Base-by-base conservation (phyloP, 768 basidiomycete genomes). In the Hydnum rufescens region DNA sequence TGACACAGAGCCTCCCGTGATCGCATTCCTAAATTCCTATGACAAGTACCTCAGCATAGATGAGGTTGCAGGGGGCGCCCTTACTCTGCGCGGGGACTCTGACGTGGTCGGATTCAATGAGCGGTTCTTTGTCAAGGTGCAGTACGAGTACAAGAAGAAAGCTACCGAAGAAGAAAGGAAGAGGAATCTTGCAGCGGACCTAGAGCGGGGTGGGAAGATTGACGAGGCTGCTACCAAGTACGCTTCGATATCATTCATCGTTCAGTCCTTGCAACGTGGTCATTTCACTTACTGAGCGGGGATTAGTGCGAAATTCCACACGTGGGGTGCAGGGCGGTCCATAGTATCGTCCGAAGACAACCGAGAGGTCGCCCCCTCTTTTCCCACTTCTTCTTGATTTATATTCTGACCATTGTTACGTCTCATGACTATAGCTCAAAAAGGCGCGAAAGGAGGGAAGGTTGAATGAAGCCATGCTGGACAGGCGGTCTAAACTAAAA, bases 111-210 rank as follows among this genome's bases (percentile, higher is more conserved):
- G 84, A 3, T 89, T 89, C 61, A 68, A 72, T 46, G 88, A 93
- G 61, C 72, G 85, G 8, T 95, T 89, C 63, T 83, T 78, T 76
- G 75, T 90, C 53, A 86, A 86, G 67, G 77, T 93, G 18, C 89
- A 95, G 67, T 77, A 71, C 66, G 86, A 86, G 61, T 92, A 85
- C 66, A 80, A 88, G 68, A 75, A 75, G 60, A 87, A 92, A 63
- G 85, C 80, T 8, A 67, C 76, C 32, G 79, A 81, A 60, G 82
- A 84, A 56, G 57, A 61, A 62, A 77, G 77, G 65, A 79, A 80
- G 65, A 72, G 75, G 62, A 76, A 76, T 58, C 76, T 79, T 43
- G 76, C 73, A 5, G 67, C 71, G 46, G 64, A 71, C 53, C 70
- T 68, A 65, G 30, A 62, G 32, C 58, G 62, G 22, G 13, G 26